These are phyloP conservation scores for Ceratocystis eucalypticola DNA, from an alignment of 2,329 filamentous ascomycete species.

Conservation along the genomic window DNA sequence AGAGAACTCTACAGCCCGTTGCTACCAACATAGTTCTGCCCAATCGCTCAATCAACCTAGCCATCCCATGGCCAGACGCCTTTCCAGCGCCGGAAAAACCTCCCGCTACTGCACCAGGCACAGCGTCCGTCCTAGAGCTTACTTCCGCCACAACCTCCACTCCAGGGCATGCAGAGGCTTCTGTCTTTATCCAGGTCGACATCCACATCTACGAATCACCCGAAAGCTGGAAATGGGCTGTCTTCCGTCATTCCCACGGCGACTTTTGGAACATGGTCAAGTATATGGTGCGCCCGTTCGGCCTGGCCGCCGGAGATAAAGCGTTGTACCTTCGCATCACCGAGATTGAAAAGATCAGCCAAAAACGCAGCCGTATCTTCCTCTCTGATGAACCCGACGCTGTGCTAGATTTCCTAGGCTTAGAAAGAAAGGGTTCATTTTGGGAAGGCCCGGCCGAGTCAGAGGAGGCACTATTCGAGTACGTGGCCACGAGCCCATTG, in stretches of 20 bases:
- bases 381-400: conserved; percentile 43
- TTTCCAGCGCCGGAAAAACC: conserved; percentile 7
- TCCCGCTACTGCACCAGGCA: background rate
- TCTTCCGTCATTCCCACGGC: conserved; percentile 59
- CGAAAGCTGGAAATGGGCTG: conserved; percentile 42
- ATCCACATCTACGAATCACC: conserved; percentile 39
- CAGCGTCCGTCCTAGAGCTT: background rate
- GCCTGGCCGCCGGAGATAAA: conserved; percentile 50
- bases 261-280: conserved; percentile 56
- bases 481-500: conserved; percentile 29
- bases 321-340: conserved; percentile 53
- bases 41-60: conserved; percentile 31
- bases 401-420: conserved; percentile 49
- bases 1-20: conserved; percentile 8
- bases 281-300: conserved; percentile 47
- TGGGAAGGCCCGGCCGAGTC: conserved; percentile 44
- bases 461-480: conserved; percentile 22
- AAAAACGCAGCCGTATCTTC: conserved; percentile 43
- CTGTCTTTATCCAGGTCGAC: conserved; percentile 49
- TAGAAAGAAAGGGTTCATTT: conserved; percentile 32
- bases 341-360: conserved; percentile 50
- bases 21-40: conserved; percentile 6
- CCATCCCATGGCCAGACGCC: conserved; percentile 40
- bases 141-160: background rate
- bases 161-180: background rate